These are phyloP conservation scores for Teratosphaeria nubilosa DNA, from an alignment of 2,329 filamentous ascomycete species.

Conservation along the genomic window DNA sequence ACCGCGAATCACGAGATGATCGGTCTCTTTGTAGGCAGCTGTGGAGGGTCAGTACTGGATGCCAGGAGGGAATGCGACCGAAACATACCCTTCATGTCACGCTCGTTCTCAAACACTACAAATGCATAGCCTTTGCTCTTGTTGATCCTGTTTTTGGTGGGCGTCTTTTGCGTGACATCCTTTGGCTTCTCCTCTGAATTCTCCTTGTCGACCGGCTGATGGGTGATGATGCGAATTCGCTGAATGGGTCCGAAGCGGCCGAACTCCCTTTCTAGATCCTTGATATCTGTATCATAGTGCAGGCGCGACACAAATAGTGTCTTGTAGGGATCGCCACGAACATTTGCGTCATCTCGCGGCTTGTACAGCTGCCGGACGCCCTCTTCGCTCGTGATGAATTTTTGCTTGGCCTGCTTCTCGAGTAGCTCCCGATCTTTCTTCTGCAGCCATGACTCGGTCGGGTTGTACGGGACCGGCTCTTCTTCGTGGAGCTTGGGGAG, in stretches of 20 bases:
- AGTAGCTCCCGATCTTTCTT: slow-evolving; percentile 70
- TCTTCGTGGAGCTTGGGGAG: slow-evolving; percentile 66
- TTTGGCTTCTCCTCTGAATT: slow-evolving; percentile 1
- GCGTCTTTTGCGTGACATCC: neutral
- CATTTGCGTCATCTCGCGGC: slow-evolving; percentile 73
- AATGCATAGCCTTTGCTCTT: slow-evolving; percentile 92
- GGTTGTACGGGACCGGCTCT: slow-evolving; percentile 42
- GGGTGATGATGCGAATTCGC: slow-evolving; percentile 49
- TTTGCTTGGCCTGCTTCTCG: slow-evolving; percentile 63
- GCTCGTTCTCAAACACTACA: slow-evolving; percentile 91
- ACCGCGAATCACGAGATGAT: slow-evolving; percentile 88
- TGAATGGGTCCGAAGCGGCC: slow-evolving; percentile 89
- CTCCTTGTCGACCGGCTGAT: slow-evolving; percentile 21
- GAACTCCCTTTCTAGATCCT: slow-evolving; percentile 89
- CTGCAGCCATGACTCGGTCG: slow-evolving; percentile 90
- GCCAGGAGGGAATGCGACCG: neutral
- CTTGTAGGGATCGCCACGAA: slow-evolving; percentile 87
- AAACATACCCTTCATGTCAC: slow-evolving; percentile 91
- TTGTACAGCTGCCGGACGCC: slow-evolving; percentile 60
- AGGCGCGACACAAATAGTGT: slow-evolving; percentile 87
- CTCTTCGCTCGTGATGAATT: slow-evolving; percentile 51
- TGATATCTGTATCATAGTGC: slow-evolving; percentile 78
- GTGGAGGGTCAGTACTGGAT: slow-evolving; percentile 18
- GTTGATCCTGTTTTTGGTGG: slow-evolving; percentile 29
- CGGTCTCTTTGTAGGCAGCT: slow-evolving; percentile 84